Base-by-base conservation (phyloP, 805 yeast genomes). In the Ogataea glucozyma region DNA sequence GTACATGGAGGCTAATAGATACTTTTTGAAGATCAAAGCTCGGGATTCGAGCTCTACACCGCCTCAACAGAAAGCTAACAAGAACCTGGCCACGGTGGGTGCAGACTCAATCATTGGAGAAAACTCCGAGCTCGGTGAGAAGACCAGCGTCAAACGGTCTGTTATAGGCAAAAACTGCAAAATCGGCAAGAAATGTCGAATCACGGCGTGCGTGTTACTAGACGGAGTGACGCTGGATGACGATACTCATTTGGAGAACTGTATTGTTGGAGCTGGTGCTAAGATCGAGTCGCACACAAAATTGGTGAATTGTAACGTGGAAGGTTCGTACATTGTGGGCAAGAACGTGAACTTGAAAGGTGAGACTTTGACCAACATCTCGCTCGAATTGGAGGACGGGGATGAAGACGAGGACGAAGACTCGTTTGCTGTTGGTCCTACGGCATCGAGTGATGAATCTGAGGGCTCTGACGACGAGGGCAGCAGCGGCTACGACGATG, bases 1-100 rank as follows among this genome's bases (percentile, higher is more conserved):
- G 2, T 89, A 82, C 62, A 77, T 88, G 79, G 99, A 93, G 66
- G 89, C 95, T 16, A 93, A 89, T 61, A 73, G 99, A 48, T 73
- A 77, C 57, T 73, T 84, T 44, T 75, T 91, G 76, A 85, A 79
- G 58, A 46, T 73, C 30, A 79, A 78, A 54, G 90, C 90, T 1
- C 68, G 69, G 43, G 51, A 58, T 26, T 39, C 46, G 23, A 52
- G 42, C 26, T 37, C 47, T 13, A 34, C 38, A 17, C 40, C 40
- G 3, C 33, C 37, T 7, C 43, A 31, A 17, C 43, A 26, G 23
- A 24, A 40, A 29, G 37, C 30, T 26, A 55, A 51, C 22, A 77
- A 77, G 53, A 64, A 69, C 10, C 72, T 79, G 4, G 91, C 96
- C 1, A 83, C 84, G 12, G 78, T 93, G 26, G 97, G 98, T 43